Evolutionary conservation across 2,329 filamentous ascomycete genomes (phyloP).

Genomic region (Colletotrichum aenigma): DNA sequence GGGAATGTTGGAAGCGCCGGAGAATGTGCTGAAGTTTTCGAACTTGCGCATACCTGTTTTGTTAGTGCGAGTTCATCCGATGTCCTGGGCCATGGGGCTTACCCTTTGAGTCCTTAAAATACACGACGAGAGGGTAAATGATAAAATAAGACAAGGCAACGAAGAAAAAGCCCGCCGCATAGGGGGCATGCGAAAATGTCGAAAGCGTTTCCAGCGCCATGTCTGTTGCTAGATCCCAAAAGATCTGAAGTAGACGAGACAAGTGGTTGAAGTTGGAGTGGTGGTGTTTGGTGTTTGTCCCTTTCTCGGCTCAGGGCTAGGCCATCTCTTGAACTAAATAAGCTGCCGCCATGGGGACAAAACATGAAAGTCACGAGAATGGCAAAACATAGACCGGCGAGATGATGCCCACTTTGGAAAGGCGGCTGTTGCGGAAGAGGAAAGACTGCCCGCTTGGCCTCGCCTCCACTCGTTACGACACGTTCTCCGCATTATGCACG

Average conservation of each 20-base stretch:
- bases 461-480: constrained; percentile 1
- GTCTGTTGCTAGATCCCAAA: neutral
- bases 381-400: neutral
- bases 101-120: constrained; percentile 49
- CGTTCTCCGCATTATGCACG: constrained; percentile 3
- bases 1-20: constrained; percentile 48
- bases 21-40: constrained; percentile 44
- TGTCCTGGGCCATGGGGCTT: neutral
- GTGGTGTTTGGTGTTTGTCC: neutral
- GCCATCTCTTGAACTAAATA: neutral
- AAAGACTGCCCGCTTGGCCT: neutral
- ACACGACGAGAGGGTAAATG: constrained; percentile 42
- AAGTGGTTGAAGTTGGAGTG: neutral
- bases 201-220: neutral
- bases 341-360: neutral
- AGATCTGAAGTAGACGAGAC: neutral
- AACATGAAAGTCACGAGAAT: constrained; percentile 2
- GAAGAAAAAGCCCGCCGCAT: constrained; percentile 20
- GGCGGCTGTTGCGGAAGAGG: neutral
- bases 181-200: neutral
- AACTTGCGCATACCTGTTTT: constrained; percentile 45
- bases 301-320: neutral
- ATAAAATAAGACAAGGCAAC: constrained; percentile 34
- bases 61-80: neutral
- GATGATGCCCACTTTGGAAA: neutral